A percentile compares a stretch with the other conserved stretches of the same genome.
These are phyloP conservation scores for Plenodomus tracheiphilus DNA, from an alignment of 2,329 filamentous ascomycete genomes.

Conservation along the genomic window DNA sequence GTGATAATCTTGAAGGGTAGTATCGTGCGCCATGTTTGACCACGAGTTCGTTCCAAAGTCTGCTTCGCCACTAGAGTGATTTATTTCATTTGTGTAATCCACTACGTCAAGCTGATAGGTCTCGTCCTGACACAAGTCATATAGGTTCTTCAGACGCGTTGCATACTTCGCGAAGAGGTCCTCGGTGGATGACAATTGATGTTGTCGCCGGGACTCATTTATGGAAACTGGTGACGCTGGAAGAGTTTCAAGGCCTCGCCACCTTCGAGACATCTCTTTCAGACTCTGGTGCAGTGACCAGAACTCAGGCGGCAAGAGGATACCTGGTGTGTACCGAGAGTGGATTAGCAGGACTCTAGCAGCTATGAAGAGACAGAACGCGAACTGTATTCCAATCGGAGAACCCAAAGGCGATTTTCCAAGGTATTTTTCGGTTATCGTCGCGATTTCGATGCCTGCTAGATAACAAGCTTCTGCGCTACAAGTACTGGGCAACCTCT, in stretches of 20 bases:
- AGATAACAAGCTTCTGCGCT: conserved; percentile 19
- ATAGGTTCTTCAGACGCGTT: too few species aligned
- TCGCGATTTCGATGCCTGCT: conserved; percentile 19
- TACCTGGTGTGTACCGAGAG: conserved; percentile 14
- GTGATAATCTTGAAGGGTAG: too few species aligned
- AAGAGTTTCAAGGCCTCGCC: conserved; percentile 2
- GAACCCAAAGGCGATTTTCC: conserved; percentile 12
- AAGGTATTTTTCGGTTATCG: conserved; percentile 23
- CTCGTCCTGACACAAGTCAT: too few species aligned
- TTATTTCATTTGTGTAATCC: too few species aligned
- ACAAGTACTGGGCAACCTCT: conserved; percentile 16
- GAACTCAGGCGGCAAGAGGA: conserved; percentile 9
- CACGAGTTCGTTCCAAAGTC: too few species aligned
- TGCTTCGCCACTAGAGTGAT: too few species aligned
- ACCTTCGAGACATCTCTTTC: conserved; percentile 20
- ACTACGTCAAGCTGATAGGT: too few species aligned
- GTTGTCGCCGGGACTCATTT: too few species aligned
- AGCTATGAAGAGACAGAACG: conserved; percentile 26
- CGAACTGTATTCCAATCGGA: conserved; percentile 17
- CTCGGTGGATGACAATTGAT: too few species aligned
- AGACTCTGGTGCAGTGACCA: conserved; percentile 21
- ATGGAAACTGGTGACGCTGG: too few species aligned
- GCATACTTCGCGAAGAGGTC: too few species aligned
- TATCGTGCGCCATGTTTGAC: too few species aligned
- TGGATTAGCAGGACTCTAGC: conserved; percentile 19